Percentiles rank a stretch among this genome's conserved stretches.
Conservation (phyloP, 148 eudicot genomes). For the Chenopodium suecicum region DNA sequence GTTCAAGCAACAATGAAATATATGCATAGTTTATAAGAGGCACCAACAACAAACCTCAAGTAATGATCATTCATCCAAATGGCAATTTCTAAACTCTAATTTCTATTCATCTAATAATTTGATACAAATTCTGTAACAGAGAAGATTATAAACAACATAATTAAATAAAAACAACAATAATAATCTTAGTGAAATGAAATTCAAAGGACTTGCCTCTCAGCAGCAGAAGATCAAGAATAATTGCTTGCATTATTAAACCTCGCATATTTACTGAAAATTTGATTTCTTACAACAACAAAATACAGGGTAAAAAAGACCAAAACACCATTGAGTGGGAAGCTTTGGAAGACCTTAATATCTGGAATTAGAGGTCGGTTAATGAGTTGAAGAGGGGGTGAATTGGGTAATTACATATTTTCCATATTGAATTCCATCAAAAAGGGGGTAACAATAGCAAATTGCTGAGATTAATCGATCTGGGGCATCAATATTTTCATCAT, state of each 20-base stretch:
- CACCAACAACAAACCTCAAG: background rate
- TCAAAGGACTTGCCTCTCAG: conserved; percentile 86
- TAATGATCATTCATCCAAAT: background rate
- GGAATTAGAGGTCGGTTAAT: conserved; percentile 72
- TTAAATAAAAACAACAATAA: background rate
- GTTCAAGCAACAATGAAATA: background rate
- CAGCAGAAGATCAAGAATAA: conserved; percentile 89
- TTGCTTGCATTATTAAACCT: conserved; percentile 95
- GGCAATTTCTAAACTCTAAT: background rate
- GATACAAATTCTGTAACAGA: background rate
- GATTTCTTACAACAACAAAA: conserved; percentile 78
- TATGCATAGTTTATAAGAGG: background rate
- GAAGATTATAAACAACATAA: conserved; percentile 8
- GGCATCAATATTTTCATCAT: conserved; percentile 44
- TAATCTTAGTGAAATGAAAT: background rate
- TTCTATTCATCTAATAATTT: conserved; percentile 8
- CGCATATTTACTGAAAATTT: conserved; percentile 78
- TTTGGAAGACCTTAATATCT: conserved; percentile 69
- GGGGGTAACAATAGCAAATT: conserved; percentile 80
- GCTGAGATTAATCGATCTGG: conserved; percentile 90
- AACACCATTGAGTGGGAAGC: conserved; percentile 88
- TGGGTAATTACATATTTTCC: conserved; percentile 74
- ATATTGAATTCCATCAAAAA: conserved; percentile 88
- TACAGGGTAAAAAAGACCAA: conserved; percentile 74
- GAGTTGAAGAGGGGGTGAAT: conserved; percentile 62